phyloP scores from a whole-genome alignment of 2,329 filamentous ascomycete species.

The Cladorrhinum sp. region DNA sequence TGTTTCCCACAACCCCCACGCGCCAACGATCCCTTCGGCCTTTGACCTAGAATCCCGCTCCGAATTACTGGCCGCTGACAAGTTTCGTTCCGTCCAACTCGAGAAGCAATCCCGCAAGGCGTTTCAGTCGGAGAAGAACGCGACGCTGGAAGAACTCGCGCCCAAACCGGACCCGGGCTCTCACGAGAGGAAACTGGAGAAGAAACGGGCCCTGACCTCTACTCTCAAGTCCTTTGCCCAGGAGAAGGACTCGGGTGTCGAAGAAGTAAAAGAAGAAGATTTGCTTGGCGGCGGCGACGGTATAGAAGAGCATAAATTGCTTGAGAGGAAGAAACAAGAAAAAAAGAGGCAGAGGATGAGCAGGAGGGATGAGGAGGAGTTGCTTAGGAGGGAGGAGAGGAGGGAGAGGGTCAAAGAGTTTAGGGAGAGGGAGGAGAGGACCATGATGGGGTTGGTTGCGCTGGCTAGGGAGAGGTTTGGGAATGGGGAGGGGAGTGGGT shows the following conservation, averaged over 20 bases:
- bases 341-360: slow-evolving; percentile 84
- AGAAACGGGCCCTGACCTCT: slow-evolving; percentile 69
- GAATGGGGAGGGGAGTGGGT: slow-evolving; percentile 30
- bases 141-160: slow-evolving; percentile 73
- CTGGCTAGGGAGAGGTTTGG: slow-evolving; percentile 80
- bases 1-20: slow-evolving; percentile 33
- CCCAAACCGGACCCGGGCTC: slow-evolving; percentile 82
- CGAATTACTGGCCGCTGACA: slow-evolving; percentile 50
- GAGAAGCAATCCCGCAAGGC: slow-evolving; percentile 57
- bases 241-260: slow-evolving; percentile 52
- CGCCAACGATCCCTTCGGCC: slow-evolving; percentile 66
- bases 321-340: slow-evolving; percentile 62
- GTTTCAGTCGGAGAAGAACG: slow-evolving; percentile 60
- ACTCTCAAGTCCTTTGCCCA: slow-evolving; percentile 72
- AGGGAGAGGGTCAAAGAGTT: slow-evolving; percentile 71
- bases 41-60: slow-evolving; percentile 68
- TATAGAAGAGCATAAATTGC: slow-evolving; percentile 64
- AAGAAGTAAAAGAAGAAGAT: slow-evolving; percentile 68
- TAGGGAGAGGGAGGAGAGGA: slow-evolving; percentile 75
- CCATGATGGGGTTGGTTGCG: slow-evolving; percentile 75
- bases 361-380: slow-evolving; percentile 72
- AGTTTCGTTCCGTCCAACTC: slow-evolving; percentile 49
- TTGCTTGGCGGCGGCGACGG: slow-evolving; percentile 72
- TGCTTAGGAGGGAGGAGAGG: slow-evolving; percentile 73
- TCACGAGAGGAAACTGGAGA: slow-evolving; percentile 81